A percentile compares a stretch with the other conserved stretches of the same genome.
These are phyloP conservation scores for Anisogramma anomala DNA, from an alignment of 2,329 filamentous ascomycete genomes.

Conservation along the genomic window DNA sequence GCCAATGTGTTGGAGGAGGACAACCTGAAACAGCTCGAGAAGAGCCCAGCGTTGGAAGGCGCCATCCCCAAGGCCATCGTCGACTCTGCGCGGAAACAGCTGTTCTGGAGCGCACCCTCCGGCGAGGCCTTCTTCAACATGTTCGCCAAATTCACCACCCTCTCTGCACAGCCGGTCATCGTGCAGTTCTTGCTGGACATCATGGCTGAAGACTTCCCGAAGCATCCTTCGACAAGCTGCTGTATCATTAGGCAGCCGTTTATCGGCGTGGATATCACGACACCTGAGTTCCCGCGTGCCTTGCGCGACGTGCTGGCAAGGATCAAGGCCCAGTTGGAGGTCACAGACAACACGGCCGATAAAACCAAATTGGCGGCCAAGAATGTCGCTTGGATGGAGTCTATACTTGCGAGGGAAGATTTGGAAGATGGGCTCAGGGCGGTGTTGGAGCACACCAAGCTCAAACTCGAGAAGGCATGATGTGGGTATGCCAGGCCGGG, in stretches of 20 bases:
- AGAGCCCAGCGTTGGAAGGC: constrained; percentile 78
- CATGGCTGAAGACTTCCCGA: constrained; percentile 49
- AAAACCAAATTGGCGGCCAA: constrained; percentile 35
- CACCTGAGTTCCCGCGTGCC: constrained; percentile 61
- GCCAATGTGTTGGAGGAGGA: constrained; percentile 37
- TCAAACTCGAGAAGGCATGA: constrained; percentile 22
- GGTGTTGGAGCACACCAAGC: constrained; percentile 43
- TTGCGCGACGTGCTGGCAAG: constrained; percentile 53
- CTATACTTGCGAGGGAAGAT: constrained; percentile 34
- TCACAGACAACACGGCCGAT: constrained; percentile 28
- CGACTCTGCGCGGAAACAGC: constrained; percentile 70
- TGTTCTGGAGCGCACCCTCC: constrained; percentile 53
- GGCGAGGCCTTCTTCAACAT: constrained; percentile 72
- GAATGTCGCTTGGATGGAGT: constrained; percentile 42
- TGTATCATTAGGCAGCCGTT: constrained; percentile 64
- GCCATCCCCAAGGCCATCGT: constrained; percentile 90
- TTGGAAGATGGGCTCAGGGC: constrained; percentile 45
- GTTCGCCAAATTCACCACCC: constrained; percentile 56
- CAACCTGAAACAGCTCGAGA: constrained; percentile 43
- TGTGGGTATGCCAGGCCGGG: not conserved
- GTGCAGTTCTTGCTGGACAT: constrained; percentile 60
- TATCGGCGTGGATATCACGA: constrained; percentile 49
- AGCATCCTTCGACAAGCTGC: constrained; percentile 51
- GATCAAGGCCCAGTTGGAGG: constrained; percentile 41
- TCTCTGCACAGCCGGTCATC: constrained; percentile 54